These are phyloP conservation scores for Setaria viridis DNA, from an alignment of 202 grass and related monocot species.

Conservation along the genomic window DNA sequence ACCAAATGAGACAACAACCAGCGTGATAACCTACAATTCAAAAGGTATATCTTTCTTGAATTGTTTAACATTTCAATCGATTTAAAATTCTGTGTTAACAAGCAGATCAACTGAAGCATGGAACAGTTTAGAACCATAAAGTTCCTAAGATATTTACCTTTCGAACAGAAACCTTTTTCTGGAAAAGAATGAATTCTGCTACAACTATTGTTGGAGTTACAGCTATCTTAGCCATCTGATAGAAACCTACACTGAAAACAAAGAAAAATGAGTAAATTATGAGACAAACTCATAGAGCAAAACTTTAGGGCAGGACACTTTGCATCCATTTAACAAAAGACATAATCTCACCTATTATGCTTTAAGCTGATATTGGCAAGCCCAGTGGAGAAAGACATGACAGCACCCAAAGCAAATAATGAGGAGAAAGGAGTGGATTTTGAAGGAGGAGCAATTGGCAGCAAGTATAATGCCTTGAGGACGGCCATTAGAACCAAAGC, in stretches of 20 bases:
- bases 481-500: slow-evolving; percentile 86
- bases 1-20: slow-evolving; percentile 77
- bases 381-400: slow-evolving; percentile 97
- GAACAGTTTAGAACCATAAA: slow-evolving; percentile 14
- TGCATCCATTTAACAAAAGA: slow-evolving; percentile 27
- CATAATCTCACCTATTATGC: slow-evolving; percentile 80
- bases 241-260: slow-evolving; percentile 91
- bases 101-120: slow-evolving; percentile 14
- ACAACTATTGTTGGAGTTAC: slow-evolving; percentile 92
- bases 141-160: slow-evolving; percentile 60
- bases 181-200: slow-evolving; percentile 81
- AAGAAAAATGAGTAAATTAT: slow-evolving; percentile 36
- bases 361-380: slow-evolving; percentile 98
- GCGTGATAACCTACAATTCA: slow-evolving; percentile 70
- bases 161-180: slow-evolving; percentile 70
- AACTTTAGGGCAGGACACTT: neutral
- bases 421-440: slow-evolving; percentile 94
- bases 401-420: slow-evolving; percentile 87
- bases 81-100: neutral
- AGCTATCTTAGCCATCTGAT: slow-evolving; percentile 98
- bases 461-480: slow-evolving; percentile 80
- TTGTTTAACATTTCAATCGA: neutral
- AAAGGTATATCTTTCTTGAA: slow-evolving; percentile 30
- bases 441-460: slow-evolving; percentile 81
- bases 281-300: neutral